A percentile compares a stretch with the other conserved stretches of the same genome.
These are phyloP conservation scores for Yarrowia divulgata DNA, from an alignment of 805 yeast species.

Conservation along the genomic window DNA sequence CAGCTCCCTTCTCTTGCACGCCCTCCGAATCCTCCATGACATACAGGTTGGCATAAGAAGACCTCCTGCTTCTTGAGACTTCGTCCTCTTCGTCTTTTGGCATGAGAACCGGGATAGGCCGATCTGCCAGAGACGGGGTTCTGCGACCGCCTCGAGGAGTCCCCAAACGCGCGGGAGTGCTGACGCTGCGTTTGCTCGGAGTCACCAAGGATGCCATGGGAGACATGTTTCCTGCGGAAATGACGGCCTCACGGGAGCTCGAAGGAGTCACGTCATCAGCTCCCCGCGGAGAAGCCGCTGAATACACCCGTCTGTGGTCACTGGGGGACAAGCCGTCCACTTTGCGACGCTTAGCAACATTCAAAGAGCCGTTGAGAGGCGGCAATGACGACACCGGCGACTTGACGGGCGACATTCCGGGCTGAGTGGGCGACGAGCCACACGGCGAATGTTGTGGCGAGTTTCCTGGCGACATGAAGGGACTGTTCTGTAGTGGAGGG, in stretches of 20 bases:
- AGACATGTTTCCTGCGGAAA: neutral
- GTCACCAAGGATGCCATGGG: conserved; percentile 3
- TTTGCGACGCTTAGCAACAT: conserved; percentile 26
- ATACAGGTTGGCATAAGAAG: conserved; percentile 5
- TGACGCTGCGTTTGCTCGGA: conserved; percentile 22
- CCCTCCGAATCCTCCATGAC: neutral
- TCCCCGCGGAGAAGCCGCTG: neutral
- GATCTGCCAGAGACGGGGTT: conserved; percentile 25
- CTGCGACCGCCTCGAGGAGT: conserved; percentile 25
- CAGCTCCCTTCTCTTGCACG: too few relatives aligned
- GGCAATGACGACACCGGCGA: conserved; percentile 24
- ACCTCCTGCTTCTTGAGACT: neutral
- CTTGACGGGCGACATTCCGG: conserved; percentile 32
- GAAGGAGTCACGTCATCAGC: neutral
- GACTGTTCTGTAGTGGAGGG: neutral
- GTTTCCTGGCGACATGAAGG: neutral
- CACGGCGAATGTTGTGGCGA: conserved; percentile 16
- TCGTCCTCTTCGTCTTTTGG: conserved; percentile 23
- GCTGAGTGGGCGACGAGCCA: conserved; percentile 17
- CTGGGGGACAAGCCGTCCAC: conserved; percentile 12
- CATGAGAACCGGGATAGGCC: conserved; percentile 29
- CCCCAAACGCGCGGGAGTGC: conserved; percentile 17
- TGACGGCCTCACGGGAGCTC: neutral
- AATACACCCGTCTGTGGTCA: neutral
- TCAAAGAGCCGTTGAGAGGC: conserved; percentile 19